phyloP scores from a whole-genome alignment of 1,139 yeast genomes.

The Hyphopichia burtonii region DNA sequence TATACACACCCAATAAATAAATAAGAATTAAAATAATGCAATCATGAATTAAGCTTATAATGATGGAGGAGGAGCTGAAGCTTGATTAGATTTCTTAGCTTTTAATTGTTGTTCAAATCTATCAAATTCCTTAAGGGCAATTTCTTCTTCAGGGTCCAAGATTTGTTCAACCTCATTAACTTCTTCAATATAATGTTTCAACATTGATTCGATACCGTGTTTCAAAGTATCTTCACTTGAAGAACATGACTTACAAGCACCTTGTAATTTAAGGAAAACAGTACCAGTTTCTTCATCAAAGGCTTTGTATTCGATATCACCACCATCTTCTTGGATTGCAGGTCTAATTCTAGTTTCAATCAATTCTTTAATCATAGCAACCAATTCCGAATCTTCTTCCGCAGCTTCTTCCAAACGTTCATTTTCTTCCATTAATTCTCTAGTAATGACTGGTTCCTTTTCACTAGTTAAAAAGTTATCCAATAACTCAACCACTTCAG shows the following conservation, averaged over 20 bases:
- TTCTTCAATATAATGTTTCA: slow-evolving; percentile 81
- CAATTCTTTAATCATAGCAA: slow-evolving; percentile 58
- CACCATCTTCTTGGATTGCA: slow-evolving; percentile 78
- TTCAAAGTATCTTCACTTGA: slow-evolving; percentile 75
- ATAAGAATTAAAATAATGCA: slow-evolving; percentile 1
- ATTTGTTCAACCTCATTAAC: slow-evolving; percentile 75
- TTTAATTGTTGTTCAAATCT: slow-evolving; percentile 52
- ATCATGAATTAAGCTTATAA: slow-evolving; percentile 17
- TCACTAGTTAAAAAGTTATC: slow-evolving; percentile 34
- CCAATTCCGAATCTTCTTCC: slow-evolving; percentile 49
- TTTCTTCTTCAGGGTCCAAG: slow-evolving; percentile 46
- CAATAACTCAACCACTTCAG: slow-evolving; percentile 43
- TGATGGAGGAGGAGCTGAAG: slow-evolving; percentile 30
- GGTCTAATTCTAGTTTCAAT: slow-evolving; percentile 64
- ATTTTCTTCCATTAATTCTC: slow-evolving; percentile 39
- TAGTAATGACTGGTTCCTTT: slow-evolving; percentile 51
- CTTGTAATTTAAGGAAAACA: slow-evolving; percentile 72
- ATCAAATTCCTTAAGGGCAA: slow-evolving; percentile 68
- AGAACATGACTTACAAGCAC: slow-evolving; percentile 82
- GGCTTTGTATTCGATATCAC: slow-evolving; percentile 70
- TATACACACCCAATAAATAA: slow-evolving; percentile 4
- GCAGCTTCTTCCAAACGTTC: slow-evolving; percentile 30
- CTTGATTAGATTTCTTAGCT: slow-evolving; percentile 11
- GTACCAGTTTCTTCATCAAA: slow-evolving; percentile 69
- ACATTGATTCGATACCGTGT: slow-evolving; percentile 81